Percentiles rank a stretch among this genome's conserved stretches.
These are phyloP conservation scores for Olyra latifolia DNA, from an alignment of 176 grass and related monocot species.

Conservation along the genomic window DNA sequence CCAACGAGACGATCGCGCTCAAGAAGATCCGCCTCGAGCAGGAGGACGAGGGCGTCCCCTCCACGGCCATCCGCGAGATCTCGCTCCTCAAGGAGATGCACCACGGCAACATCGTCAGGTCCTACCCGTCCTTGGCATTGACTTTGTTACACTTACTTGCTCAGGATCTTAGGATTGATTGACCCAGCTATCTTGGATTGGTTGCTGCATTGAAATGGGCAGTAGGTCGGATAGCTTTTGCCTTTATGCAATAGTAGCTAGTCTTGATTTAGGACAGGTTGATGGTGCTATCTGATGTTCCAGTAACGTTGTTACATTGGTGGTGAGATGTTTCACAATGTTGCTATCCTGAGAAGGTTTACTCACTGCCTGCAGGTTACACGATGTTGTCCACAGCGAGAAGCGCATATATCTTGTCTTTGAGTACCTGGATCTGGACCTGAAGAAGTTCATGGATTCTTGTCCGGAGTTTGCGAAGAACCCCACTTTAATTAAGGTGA, in stretches of 20 bases:
- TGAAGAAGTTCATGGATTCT: slow-evolving; percentile 96
- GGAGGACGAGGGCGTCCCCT: slow-evolving; percentile 91
- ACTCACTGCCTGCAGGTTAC: slow-evolving; percentile 52
- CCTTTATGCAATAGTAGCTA: slow-evolving; percentile 35
- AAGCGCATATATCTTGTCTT: slow-evolving; percentile 93
- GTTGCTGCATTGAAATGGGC: not conserved
- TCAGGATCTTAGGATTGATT: slow-evolving; percentile 1
- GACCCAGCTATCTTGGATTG: not conserved
- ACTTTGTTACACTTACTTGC: not conserved
- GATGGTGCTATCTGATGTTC: not conserved
- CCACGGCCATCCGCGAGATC: slow-evolving; percentile 95
- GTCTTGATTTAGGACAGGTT: slow-evolving; percentile 8
- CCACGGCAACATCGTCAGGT: slow-evolving; percentile 91
- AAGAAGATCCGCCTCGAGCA: slow-evolving; percentile 99
- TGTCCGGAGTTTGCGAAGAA: slow-evolving; percentile 85
- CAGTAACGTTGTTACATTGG: not conserved
- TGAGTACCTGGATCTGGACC: slow-evolving; percentile 88
- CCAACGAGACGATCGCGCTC: slow-evolving; percentile 92
- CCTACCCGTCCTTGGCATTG: not conserved
- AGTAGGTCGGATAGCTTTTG: not conserved
- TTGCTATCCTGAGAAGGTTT: slow-evolving; percentile 12
- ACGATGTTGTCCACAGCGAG: slow-evolving; percentile 92
- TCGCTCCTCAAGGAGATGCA: slow-evolving; percentile 98
- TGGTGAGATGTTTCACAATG: not conserved
- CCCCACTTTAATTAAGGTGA: slow-evolving; percentile 76